phyloP scores from a whole-genome alignment of 192 early-diverging fungal species.

The Coemansia sp. region DNA sequence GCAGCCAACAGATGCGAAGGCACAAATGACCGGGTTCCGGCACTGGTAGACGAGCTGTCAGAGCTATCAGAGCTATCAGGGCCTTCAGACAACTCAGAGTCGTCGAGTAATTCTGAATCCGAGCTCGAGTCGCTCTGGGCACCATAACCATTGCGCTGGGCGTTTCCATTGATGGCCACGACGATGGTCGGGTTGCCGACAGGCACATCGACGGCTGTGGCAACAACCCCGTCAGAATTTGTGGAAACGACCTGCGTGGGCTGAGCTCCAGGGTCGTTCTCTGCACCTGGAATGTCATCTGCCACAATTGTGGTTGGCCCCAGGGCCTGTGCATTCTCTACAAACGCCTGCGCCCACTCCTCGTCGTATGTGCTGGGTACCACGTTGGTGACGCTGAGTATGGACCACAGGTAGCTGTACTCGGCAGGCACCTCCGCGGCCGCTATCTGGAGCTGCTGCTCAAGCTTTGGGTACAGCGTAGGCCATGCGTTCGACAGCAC shows the following conservation, averaged over 20 bases:
- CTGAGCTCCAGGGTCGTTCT: conserved; percentile 15
- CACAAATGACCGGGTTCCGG: neutral
- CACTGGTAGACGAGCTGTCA: neutral
- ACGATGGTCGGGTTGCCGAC: conserved; percentile 32
- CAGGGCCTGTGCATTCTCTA: conserved; percentile 22
- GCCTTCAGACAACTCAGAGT: neutral
- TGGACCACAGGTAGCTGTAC: conserved; percentile 27
- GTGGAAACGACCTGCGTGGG: conserved; percentile 26
- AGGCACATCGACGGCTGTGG: conserved; percentile 12
- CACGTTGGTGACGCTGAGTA: conserved; percentile 21
- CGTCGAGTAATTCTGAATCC: neutral
- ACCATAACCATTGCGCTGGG: conserved; percentile 9
- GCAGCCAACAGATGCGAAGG: conserved; percentile 6
- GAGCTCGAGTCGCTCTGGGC: neutral
- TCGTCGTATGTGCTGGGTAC: conserved; percentile 31
- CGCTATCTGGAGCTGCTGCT: conserved; percentile 22
- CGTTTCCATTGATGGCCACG: conserved; percentile 45
- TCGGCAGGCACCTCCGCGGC: conserved; percentile 36
- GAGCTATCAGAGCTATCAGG: no score
- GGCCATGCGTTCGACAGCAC: conserved; percentile 46
- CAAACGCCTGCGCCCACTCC: conserved; percentile 31
- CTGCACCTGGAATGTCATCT: conserved; percentile 24
- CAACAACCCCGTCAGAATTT: conserved; percentile 19
- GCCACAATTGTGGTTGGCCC: conserved; percentile 44
- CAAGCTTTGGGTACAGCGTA: conserved; percentile 29